Evolutionary conservation across 75 land plant species (phyloP), one percentile per base, ranked within the genome.

Genomic region (Pseudotsuga menziesii): DNA sequence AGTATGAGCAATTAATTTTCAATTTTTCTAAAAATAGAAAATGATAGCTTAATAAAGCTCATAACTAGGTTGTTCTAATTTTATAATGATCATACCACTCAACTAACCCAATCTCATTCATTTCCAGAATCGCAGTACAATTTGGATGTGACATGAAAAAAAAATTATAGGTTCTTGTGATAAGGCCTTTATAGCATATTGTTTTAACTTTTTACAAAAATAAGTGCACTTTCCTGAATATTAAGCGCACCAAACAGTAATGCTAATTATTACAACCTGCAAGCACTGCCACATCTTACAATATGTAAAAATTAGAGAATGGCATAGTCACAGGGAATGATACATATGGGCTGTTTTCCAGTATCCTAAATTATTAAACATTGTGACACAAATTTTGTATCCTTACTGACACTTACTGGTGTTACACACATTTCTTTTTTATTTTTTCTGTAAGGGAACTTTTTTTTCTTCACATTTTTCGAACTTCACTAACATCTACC

Each of bases 221-320:
- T 2, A 0, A 3, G 7, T 64, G 39, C n/a, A 64, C 9, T 64
- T 64, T 32, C 19, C 2, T 6, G n/a, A 32, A 32, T 29, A 64
- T 41, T 64, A 5, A 17, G 32, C 1, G 19, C 35, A 64, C 41
- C 5, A 64, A 64, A 64, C 39, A 32, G 16, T 17, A 32, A 32
- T 64, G 69, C 39, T n/a, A 64, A 64, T 64, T 64, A 63, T 63
- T 63, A 36, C 67, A 63, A 14, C 35, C 13, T 63, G 67, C 67
- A 16, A 29, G 17, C 5, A 63, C 32, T 29, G 1, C 5, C 35
- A 62, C 66, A 26, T 26, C 36, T 19, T 63, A 29, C 4, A 35
- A 19, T 32, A 4, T 15, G 4, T 19, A 4, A 32, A 63, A 63
- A 63, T 32, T 29, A 63, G 2, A 63, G 5, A 2, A 27, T 27